Evolutionary conservation across 208 protist species (phyloP).

Genomic region (Trypanosoma boissoni): DNA sequence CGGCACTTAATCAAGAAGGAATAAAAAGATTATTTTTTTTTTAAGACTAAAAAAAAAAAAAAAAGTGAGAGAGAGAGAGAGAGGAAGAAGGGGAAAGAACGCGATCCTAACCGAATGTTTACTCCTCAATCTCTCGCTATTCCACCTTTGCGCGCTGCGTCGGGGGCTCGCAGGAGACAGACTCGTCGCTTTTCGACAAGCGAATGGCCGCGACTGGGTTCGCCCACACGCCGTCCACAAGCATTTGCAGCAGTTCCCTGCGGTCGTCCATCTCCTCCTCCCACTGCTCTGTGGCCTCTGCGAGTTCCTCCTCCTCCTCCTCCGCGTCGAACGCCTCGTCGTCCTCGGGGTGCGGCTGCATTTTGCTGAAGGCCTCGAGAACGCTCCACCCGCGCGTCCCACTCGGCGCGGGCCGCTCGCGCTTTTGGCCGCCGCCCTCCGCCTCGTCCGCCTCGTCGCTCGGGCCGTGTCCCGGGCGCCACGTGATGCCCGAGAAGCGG

Average conservation of each 20-base stretch:
- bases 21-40: no score
- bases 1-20: no score
- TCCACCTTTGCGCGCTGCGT: no score
- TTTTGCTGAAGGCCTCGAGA: conserved; percentile 72
- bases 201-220: conserved; percentile 28
- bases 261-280: conserved; percentile 75
- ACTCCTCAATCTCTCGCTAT: no score
- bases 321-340: conserved; percentile 46
- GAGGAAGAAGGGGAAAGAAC: no score
- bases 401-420: no score
- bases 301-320: conserved; percentile 23
- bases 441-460: conserved; percentile 23
- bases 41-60: no score
- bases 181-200: no score
- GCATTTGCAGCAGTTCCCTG: conserved; percentile 43
- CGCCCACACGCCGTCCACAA: conserved; percentile 35
- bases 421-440: no score
- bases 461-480: conserved; percentile 68
- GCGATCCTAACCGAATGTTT: no score
- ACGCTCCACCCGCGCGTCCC: conserved; percentile 50
- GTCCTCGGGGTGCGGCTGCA: conserved; percentile 63
- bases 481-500: conserved; percentile 72
- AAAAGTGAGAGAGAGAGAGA: no score
- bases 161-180: no score
- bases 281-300: conserved; percentile 59